Evolutionary conservation across 2,329 filamentous ascomycete species (phyloP), one percentile per base, ranked within the genome.

Genomic region (Aspergillus sp.): DNA sequence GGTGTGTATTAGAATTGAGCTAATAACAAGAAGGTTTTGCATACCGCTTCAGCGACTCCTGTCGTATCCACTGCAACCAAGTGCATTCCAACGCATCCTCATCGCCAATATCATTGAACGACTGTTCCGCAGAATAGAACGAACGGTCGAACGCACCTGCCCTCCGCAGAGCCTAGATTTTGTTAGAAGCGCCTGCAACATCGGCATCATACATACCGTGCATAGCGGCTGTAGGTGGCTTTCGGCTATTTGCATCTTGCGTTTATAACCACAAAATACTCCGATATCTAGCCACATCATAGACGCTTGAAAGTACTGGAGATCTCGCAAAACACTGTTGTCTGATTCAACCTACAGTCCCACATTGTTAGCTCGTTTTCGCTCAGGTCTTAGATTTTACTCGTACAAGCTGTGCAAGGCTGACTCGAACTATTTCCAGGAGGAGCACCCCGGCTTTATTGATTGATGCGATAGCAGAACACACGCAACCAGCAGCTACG

Each of bases 271-370:
- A 24, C 53, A 55, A 22, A 55, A 55, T 0, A 49, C n/a, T 5
- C 53, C 53, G 13, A 55, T 55, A 43, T 55, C 53, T 24, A 55
- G 20, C 53, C 53, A 55, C 45, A 55, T 55, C 53, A 55, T 55
- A 11, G 53, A 55, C 6, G 53, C 53, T 17, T 55, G 53, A 30
- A 55, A 55, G 18, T 55, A 55, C 18, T 55, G 53, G 11, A 55
- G 17, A 22, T 55, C 53, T 8, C 53, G 53, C 3, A 55, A 17
- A 18, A 55, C 53, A 20, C 53, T 55, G 39, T 55, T 55, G 34
- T 55, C 53, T 13, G 53, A 49, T 20, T 55, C 53, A 20, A 48
- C 53, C 53, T 50, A 36, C 26, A 8, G 11, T 30, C 8, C 22
- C 5, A 11, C 17, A 13, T 18, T 5, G 20, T 41, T 50, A 50